Base-by-base conservation (phyloP, 2,329 filamentous ascomycete species). In the Aspergillus sclerotialis region DNA sequence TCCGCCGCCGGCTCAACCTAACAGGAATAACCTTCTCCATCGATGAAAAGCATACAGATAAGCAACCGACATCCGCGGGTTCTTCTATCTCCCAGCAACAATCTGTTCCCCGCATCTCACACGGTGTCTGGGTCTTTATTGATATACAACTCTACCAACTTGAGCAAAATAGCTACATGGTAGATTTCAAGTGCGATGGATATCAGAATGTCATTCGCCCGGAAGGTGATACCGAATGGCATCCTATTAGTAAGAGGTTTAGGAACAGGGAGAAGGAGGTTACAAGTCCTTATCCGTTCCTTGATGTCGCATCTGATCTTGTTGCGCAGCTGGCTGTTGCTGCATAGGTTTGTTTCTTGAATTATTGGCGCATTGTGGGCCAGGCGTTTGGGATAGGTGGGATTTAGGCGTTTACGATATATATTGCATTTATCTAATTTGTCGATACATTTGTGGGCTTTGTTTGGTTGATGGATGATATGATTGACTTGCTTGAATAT, bases 141-240 rank as follows among this genome's bases (percentile, higher is more conserved):
- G 89, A 94, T 46, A 95, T 98, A 44, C 92, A 95, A 59, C 81
- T 95, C 33, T 95, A 95, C 63, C 83, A 88, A 55, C 88, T 96
- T 69, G 90, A 96, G 60, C 79, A 80, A 38, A 83, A 85, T 36
- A 90, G 92, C 46, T 96, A 90, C 61, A 81, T 98, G 43, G 92
- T 98, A 31, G 92, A 98, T 60, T 98, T 98, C 72, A 96, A 95
- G 60, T 96, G 90, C 60, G 89, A 92, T 10, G 92, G 92, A 13
- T 98, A 98, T 64, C 92, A 98, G 66, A 86, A 92, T 36, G 82
- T 90, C 31, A 78, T 82, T 45, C 68, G 82, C 32, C 68, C 49
- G 12, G 53, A 58, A 14, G 52, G 55, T 11, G 60, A 63, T 7
- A 47, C 51, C 2, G 76, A 52, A 49, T 76, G 48, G 70, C 60